Conservation (phyloP, 805 yeast genomes). For the Cyberlindnera galapagoensis region DNA sequence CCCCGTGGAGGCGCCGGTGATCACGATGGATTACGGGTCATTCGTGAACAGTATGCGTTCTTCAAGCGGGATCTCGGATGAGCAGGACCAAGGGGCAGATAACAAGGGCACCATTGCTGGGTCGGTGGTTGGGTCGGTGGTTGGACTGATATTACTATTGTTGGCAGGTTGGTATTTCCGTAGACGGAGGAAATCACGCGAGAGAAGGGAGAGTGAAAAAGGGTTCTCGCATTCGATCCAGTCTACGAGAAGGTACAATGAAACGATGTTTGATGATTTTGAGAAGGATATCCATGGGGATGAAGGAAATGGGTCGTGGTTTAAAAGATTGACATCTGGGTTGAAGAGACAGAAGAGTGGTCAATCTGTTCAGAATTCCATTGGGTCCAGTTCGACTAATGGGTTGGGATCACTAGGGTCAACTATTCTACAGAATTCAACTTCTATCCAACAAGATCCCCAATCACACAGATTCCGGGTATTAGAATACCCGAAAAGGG, state of each 20-base stretch:
- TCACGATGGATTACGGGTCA: constrained; percentile 18
- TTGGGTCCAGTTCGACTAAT: too few relatives aligned
- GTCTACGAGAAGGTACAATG: constrained; percentile 21
- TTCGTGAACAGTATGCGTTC: constrained; percentile 4
- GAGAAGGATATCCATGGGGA: constrained; percentile 1
- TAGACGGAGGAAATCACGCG: constrained; percentile 5
- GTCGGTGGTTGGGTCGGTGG: constrained; percentile 23
- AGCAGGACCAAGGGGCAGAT: not conserved
- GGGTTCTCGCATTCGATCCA: constrained; percentile 22
- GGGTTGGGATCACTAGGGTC: constrained; percentile 10
- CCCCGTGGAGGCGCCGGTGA: constrained; percentile 1
- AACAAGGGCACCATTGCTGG: constrained; percentile 21
- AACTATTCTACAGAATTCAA: constrained; percentile 12
- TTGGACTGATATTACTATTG: constrained; percentile 13
- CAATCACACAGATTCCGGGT: not conserved
- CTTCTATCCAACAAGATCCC: constrained; percentile 12
- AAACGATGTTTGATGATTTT: constrained; percentile 2
- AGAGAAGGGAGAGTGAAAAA: constrained; percentile 10
- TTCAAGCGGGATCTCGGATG: not conserved
- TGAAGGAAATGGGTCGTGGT: constrained; percentile 1
- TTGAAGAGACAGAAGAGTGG: too few relatives aligned
- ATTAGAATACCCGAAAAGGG: constrained; percentile 5
- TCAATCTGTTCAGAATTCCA: too few relatives aligned
- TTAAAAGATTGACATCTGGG: too few relatives aligned
- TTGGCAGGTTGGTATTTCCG: constrained; percentile 13